phyloP scores from a whole-genome alignment of 305 asterid species.

The Solanum hybrid region DNA sequence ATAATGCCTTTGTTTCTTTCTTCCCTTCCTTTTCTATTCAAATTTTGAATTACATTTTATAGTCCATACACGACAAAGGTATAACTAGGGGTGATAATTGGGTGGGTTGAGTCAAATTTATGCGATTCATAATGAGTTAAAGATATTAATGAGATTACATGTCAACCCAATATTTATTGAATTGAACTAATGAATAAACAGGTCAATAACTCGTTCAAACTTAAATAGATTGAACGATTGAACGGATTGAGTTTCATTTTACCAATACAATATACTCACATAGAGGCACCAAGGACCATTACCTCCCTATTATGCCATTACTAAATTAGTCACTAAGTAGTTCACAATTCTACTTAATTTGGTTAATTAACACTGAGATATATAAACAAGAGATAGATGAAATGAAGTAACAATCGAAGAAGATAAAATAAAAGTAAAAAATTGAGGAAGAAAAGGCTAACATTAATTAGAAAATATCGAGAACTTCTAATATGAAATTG shows the following conservation, averaged over 20 bases:
- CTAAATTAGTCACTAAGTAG: background rate
- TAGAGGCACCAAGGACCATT: background rate
- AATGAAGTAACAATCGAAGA: background rate
- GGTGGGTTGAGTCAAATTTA: too few species aligned
- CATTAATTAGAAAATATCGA: slow-evolving; percentile 44
- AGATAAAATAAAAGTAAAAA: background rate
- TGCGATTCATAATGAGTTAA: too few species aligned
- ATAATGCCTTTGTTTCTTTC: background rate
- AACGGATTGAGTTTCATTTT: background rate
- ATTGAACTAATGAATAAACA: background rate
- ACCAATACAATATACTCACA: background rate
- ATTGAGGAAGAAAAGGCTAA: background rate
- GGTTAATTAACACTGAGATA: background rate
- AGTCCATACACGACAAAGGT: background rate
- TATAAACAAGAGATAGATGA: background rate
- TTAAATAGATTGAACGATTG: too few species aligned
- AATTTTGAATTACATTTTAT: background rate
- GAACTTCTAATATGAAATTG: slow-evolving; percentile 52
- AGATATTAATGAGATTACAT: too few species aligned
- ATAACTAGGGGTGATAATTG: background rate
- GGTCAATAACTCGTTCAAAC: background rate
- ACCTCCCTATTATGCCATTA: background rate
- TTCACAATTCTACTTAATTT: background rate
- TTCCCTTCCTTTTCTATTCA: background rate
- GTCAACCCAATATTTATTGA: background rate